These are phyloP conservation scores for Meyerozyma athensensis DNA, from an alignment of 1,139 yeast species.

Conservation along the genomic window DNA sequence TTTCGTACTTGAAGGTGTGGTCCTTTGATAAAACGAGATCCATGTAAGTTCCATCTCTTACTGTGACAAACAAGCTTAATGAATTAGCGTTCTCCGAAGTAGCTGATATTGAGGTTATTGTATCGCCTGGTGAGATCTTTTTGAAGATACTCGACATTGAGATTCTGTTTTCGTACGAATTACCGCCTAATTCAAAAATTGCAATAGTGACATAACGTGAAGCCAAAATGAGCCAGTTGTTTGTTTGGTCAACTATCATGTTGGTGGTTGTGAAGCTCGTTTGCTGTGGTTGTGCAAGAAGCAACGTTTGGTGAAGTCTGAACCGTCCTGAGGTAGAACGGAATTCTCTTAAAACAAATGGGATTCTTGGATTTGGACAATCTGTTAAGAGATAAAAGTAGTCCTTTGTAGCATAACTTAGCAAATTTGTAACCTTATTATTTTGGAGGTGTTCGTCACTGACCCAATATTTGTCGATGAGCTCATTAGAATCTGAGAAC, in stretches of 20 bases:
- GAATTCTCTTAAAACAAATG: slow-evolving; percentile 45
- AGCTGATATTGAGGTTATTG: slow-evolving; percentile 54
- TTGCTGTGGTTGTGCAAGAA: slow-evolving; percentile 34
- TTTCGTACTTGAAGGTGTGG: slow-evolving; percentile 16
- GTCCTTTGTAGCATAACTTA: slow-evolving; percentile 24
- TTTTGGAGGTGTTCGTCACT: slow-evolving; percentile 15
- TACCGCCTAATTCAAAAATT: slow-evolving; percentile 39
- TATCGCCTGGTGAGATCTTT: slow-evolving; percentile 66
- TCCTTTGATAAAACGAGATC: slow-evolving; percentile 20
- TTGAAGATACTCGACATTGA: slow-evolving; percentile 34
- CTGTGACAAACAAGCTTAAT: slow-evolving; percentile 39
- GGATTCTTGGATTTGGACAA: slow-evolving; percentile 63
- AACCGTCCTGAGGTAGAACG: slow-evolving; percentile 14
- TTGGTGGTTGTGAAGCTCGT: slow-evolving; percentile 58
- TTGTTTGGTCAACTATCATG: slow-evolving; percentile 35
- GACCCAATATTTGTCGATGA: slow-evolving; percentile 18
- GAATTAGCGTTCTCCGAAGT: slow-evolving; percentile 20
- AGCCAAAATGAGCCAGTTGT: slow-evolving; percentile 53
- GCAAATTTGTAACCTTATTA: slow-evolving; percentile 53
- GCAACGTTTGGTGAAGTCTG: slow-evolving; percentile 13
- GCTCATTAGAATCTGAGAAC: slow-evolving; percentile 22
- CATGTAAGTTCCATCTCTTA: slow-evolving; percentile 63
- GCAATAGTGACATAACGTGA: slow-evolving; percentile 69
- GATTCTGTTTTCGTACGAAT: slow-evolving; percentile 14
- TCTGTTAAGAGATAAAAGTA: slow-evolving; percentile 45